Evolutionary conservation across 176 grass and related monocot genomes (phyloP).

Genomic region (Ensete glaucum): DNA sequence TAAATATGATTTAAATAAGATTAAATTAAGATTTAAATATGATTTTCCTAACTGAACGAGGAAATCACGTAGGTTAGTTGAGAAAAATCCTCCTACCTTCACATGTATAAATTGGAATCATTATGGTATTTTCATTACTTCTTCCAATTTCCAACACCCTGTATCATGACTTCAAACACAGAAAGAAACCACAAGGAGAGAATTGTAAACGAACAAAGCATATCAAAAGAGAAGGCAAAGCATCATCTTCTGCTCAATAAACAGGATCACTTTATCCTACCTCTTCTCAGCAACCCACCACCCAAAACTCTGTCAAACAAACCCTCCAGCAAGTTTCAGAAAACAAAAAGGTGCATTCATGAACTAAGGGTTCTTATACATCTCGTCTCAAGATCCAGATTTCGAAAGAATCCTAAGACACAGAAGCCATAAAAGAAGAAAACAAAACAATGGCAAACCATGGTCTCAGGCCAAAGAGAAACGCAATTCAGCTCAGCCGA

Average conservation of each 20-base stretch:
- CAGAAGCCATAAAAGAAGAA: neutral
- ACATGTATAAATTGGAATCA: too few relatives aligned
- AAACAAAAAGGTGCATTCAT: neutral
- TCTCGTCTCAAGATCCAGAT: neutral
- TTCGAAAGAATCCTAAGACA: neutral
- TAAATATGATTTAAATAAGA: too few relatives aligned
- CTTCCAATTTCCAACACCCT: too few relatives aligned
- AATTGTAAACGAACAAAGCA: neutral
- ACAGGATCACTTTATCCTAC: neutral
- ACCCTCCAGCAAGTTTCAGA: neutral
- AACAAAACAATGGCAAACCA: neutral
- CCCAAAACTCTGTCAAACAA: neutral
- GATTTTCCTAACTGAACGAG: too few relatives aligned
- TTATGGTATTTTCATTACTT: too few relatives aligned
- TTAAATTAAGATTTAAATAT: too few relatives aligned
- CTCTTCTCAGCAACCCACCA: neutral
- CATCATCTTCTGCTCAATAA: neutral
- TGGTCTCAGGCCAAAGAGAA: neutral
- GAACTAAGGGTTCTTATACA: neutral
- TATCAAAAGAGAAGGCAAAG: neutral
- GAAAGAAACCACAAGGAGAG: neutral
- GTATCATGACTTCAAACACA: neutral
- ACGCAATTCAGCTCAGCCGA: neutral
- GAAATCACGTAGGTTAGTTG: too few relatives aligned
- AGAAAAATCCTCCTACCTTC: too few relatives aligned